Percentiles rank a stretch among this genome's conserved stretches.
phyloP scores from a whole-genome alignment of 257 asterid species.

The Solanum pinnatisectum region DNA sequence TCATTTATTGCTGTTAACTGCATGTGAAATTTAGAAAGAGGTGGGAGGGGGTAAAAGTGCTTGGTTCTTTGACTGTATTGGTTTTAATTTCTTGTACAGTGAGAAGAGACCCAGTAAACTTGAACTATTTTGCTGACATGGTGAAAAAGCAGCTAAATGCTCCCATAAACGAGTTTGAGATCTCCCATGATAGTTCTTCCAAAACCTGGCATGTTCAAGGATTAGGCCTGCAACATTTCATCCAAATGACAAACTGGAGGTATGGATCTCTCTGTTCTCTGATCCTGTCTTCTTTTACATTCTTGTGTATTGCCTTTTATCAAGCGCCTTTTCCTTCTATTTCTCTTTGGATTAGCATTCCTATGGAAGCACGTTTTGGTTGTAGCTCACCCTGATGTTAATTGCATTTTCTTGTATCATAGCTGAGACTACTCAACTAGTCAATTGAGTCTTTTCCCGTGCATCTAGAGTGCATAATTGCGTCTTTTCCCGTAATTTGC shows the following conservation, averaged over 20 bases:
- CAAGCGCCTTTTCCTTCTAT: neutral
- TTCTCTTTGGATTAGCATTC: neutral
- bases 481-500: neutral
- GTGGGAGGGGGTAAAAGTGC: neutral
- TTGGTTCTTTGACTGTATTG: neutral
- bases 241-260: conserved; percentile 99
- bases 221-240: conserved; percentile 80
- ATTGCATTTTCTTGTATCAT: no score
- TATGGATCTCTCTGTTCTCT: conserved; percentile 7
- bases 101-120: conserved; percentile 20
- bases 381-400: neutral
- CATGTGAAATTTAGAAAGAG: neutral
- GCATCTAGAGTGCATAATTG: neutral
- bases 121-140: conserved; percentile 59
- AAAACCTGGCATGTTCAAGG: conserved; percentile 72
- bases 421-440: neutral
- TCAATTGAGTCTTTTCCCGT: neutral
- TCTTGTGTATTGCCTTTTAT: neutral
- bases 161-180: conserved; percentile 75
- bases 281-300: neutral
- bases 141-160: conserved; percentile 56
- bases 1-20: neutral
- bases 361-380: neutral
- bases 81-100: conserved; percentile 22
- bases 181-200: conserved; percentile 44